Base-by-base conservation (phyloP, 345 rosid genomes). In the Aegle marmelos region DNA sequence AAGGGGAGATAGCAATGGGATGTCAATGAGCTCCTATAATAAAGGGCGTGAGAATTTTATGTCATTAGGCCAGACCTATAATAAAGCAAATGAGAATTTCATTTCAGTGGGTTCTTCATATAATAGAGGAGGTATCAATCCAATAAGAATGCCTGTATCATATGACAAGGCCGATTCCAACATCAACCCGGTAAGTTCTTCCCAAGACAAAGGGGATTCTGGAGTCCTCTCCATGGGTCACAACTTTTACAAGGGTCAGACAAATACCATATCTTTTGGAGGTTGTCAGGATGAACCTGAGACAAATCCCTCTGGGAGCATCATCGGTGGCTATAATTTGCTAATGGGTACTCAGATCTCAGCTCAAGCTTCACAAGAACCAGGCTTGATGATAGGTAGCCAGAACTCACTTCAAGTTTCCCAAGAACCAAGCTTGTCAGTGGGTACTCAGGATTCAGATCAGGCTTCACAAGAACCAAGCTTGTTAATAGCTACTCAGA, bases 231-330 rank as follows among this genome's bases (percentile, higher is more conserved):
- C 89, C 21, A 79, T 83, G 82, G 84, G 85, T 72, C 88, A 87
- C 70, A 82, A 74, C 77, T 86, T 78, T 72, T 59, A 63, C 30
- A 87, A 83, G 76, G 84, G 78, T 79, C 86, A 80, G 33, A 74
- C 50, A 76, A 88, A 62, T 70, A 74, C 79, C 57, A 74, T 91
- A 72, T 89, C 87, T 41, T 88, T 88, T 75, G 86, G 82, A 59
- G 80, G 83, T 73, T 82, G 85, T 76, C 75, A 53, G 75, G 87
- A 69, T 72, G 90, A 80, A 76, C 58, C 85, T n/a, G 87, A 85
- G 81, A 39, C 81, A 72, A 85, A 86, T 81, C 77, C 81, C 48
- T 66, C 88, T 27, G 85, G 87, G 25, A 67, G 76, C 54, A 86
- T 81, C 37, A 78, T 82, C 57, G 72, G 80, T 60, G 68, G 86